Conservation (phyloP, 805 yeast species). For the Pichia exigua region DNA sequence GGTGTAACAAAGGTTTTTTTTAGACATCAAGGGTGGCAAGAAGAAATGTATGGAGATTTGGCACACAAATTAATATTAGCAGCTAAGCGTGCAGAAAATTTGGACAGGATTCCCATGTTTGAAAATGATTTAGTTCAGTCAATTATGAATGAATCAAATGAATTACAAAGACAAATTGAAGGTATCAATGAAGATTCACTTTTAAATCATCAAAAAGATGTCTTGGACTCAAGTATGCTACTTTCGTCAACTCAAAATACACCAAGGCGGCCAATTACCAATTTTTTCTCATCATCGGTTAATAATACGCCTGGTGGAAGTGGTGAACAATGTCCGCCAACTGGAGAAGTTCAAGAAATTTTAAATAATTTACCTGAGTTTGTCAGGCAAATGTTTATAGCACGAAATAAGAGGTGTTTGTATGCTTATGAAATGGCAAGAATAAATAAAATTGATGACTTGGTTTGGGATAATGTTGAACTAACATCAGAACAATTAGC, state of each 20-base stretch:
- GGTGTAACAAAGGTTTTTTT: background rate
- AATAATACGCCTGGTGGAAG: slow-evolving; percentile 1
- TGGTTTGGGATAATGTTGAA: slow-evolving; percentile 66
- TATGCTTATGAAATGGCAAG: slow-evolving; percentile 75
- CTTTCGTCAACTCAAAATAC: slow-evolving; percentile 4
- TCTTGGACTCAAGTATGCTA: background rate
- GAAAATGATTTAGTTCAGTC: slow-evolving; percentile 64
- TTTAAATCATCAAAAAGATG: background rate
- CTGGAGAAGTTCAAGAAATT: slow-evolving; percentile 22
- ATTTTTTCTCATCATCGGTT: slow-evolving; percentile 6
- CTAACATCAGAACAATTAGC: slow-evolving; percentile 34
- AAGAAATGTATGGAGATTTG: slow-evolving; percentile 75
- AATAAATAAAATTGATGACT: slow-evolving; percentile 54
- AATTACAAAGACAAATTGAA: slow-evolving; percentile 51
- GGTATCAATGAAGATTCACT: slow-evolving; percentile 12
- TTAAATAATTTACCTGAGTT: slow-evolving; percentile 53
- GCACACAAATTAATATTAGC: slow-evolving; percentile 80
- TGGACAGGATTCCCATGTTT: slow-evolving; percentile 61
- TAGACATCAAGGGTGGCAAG: background rate
- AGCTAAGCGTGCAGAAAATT: slow-evolving; percentile 66
- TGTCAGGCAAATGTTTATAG: slow-evolving; percentile 67
- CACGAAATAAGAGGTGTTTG: slow-evolving; percentile 84
- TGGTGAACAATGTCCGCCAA: background rate
- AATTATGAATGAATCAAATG: slow-evolving; percentile 63
- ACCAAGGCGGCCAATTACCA: background rate